Conservation (phyloP, 495 filamentous ascomycete species). For the Lophiostoma macrostomum region DNA sequence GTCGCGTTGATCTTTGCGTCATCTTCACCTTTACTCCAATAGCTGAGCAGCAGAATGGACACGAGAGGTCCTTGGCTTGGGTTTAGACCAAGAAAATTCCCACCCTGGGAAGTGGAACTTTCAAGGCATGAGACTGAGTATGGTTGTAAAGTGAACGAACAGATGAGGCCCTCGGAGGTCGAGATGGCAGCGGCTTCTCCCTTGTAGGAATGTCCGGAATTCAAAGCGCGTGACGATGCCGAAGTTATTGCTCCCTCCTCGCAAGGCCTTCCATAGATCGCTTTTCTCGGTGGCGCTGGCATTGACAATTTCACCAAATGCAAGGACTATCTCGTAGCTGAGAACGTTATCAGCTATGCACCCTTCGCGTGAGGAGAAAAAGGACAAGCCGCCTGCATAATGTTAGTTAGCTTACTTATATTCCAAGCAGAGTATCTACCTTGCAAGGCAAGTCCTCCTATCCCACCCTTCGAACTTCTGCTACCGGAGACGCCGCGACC, state of each 20-base stretch:
- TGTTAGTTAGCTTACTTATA: neutral
- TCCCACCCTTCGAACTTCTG: conserved; percentile 39
- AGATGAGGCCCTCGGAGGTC: neutral
- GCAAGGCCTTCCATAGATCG: conserved; percentile 38
- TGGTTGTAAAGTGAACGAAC: conserved; percentile 7
- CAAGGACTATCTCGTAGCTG: conserved; percentile 54
- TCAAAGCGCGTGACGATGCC: conserved; percentile 50
- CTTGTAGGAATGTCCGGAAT: conserved; percentile 42
- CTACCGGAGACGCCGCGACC: neutral
- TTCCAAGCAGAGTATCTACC: neutral
- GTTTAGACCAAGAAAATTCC: conserved; percentile 3
- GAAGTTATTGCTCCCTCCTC: conserved; percentile 41
- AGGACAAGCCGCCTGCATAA: neutral
- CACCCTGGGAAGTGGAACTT: neutral
- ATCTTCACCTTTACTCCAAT: conserved; percentile 2
- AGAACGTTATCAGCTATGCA: conserved; percentile 48
- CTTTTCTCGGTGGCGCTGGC: conserved; percentile 39
- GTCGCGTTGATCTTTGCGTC: neutral
- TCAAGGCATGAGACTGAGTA: conserved; percentile 4
- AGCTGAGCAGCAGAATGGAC: conserved; percentile 7
- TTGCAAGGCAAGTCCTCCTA: conserved; percentile 41
- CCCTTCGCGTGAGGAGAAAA: conserved; percentile 44
- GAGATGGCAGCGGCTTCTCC: neutral
- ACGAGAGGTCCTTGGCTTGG: neutral
- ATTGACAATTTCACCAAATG: conserved; percentile 53